Base-by-base conservation (phyloP, 495 filamentous ascomycete species). In the Bathelium albidoporum region DNA sequence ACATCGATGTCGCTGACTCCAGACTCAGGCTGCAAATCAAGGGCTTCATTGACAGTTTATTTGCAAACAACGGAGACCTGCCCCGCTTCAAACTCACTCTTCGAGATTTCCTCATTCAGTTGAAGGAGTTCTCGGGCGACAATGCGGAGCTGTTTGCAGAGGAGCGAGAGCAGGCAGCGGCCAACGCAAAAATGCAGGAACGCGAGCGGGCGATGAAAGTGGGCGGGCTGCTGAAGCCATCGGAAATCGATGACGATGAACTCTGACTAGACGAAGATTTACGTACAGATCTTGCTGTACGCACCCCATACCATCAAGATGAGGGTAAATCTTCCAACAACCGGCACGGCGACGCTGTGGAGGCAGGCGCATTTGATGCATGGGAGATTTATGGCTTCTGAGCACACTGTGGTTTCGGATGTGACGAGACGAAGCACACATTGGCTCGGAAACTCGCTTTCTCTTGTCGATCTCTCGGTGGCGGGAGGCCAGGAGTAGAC, bases 131-230 rank as follows among this genome's bases (percentile, higher is more conserved):
- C 70, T 82, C 83, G 16, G 89, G 89, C 14, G 94, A 91, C 74
- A 94, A 91, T 70, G 87, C 93, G 5, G 94, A 97, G 68, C 81
- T 98, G n/a, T 99, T 87, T 76, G 87, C 89, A 2, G 91, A 97
- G 60, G 95, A 97, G 72, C 86, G 94, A 66, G 94, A 97, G 73
- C 86, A 85, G 64, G 91, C 89, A 68, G 89, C 88, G 49, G 84
- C 87, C 66, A 82, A 84, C 59, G 89, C 88, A 1, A 64, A 69
- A 62, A 67, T 66, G 14, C 41, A 64, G 59, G 92, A 97, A 73
- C 82, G 89, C 66, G 89, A 93, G 73, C 85, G 90, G 61, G 85
- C 88, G n/a, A 86, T 91, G 76, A 95, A 91, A 75, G 90, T 97
- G 44, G 89, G 92, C 62, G 92, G 92, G 32, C 76, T 97, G 67